A percentile compares a stretch with the other conserved stretches of the same genome.
phyloP scores from a whole-genome alignment of 345 rosid species.

The Populus deltoides region DNA sequence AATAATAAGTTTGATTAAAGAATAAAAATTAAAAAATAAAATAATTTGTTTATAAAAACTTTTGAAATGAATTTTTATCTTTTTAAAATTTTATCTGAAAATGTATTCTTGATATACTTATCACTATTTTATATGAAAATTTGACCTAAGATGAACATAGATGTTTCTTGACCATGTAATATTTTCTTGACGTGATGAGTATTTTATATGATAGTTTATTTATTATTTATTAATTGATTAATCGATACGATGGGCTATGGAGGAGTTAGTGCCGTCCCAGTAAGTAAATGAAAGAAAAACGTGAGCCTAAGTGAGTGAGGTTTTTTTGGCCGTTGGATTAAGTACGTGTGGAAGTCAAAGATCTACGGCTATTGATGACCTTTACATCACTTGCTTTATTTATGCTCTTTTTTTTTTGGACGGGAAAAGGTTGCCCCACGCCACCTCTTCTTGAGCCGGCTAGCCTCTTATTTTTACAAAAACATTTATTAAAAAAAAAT shows the following conservation, averaged over 20 bases:
- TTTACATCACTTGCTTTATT: slow-evolving; percentile 3
- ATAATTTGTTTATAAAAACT: too few relatives aligned
- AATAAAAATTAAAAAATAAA: too few relatives aligned
- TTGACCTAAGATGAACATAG: too few relatives aligned
- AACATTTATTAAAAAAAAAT: background rate
- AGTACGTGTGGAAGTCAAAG: slow-evolving; percentile 15
- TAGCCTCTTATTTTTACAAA: background rate
- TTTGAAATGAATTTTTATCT: too few relatives aligned
- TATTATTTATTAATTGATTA: background rate
- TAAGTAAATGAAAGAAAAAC: background rate
- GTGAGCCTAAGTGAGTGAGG: background rate
- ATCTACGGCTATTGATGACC: slow-evolving; percentile 30
- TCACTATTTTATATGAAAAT: too few relatives aligned
- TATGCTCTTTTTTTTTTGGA: slow-evolving; percentile 11
- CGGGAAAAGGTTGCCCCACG: slow-evolving; percentile 7
- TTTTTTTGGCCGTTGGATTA: slow-evolving; percentile 19
- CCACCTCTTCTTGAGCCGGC: slow-evolving; percentile 17
- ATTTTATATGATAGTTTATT: too few relatives aligned
- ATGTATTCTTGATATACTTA: too few relatives aligned
- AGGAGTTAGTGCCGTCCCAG: slow-evolving; percentile 25
- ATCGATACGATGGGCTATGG: background rate
- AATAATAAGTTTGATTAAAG: too few relatives aligned
- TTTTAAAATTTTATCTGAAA: too few relatives aligned
- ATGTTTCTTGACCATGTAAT: too few relatives aligned
- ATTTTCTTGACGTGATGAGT: too few relatives aligned